Evolutionary conservation across 116 monocot genomes (phyloP), one percentile per base, ranked within the genome.

Genomic region (Thalassia testudinum): DNA sequence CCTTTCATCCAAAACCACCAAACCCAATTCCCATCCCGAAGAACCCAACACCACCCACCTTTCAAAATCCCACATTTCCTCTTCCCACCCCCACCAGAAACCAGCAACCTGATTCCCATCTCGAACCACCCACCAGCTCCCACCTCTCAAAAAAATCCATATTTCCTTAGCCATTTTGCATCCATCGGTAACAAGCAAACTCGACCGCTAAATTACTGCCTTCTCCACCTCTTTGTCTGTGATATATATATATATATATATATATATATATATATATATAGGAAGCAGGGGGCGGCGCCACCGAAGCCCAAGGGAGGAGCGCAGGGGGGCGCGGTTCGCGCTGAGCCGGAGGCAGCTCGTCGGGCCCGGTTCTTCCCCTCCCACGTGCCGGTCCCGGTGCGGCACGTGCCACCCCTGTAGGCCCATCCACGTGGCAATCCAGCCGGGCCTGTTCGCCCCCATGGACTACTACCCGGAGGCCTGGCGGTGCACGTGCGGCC

Each of bases 391-490:
- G 7, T 66, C 54, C 34, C 75, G 77, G 12, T 92, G 92, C 52
- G 92, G 74, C 5, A 47, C 64, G 27, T 86, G 92, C 72, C 59
- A 26, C 59, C 92, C 92, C 1, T 92, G 92, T 54, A 50, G 70
- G 20, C 64, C 92, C 0, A 73, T 79, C 12, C 86, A 79, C 75
- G 77, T 92, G 18, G 63, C 86, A 6, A 82, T 92, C 66, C 79
- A 86, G 25, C 92, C 86, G 7, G 76, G 85, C 23, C 53, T 60
- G 1, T 70, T 54, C 65, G 26, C 58, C 8, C 86, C 79, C 1
- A 53, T 92, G 0, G 92, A 92, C 58, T 92, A 92, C 79, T 92
- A 92, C 62, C 92, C 92, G 12, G 92, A 86, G 68, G 82, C 92
- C n/a, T 92, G 92, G 92, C 70, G 86, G 15, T 92, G 92, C 77